A percentile compares a stretch with the other conserved stretches of the same genome.
phyloP scores from a whole-genome alignment of 345 rosid species.

The Pelargonium nanum region DNA sequence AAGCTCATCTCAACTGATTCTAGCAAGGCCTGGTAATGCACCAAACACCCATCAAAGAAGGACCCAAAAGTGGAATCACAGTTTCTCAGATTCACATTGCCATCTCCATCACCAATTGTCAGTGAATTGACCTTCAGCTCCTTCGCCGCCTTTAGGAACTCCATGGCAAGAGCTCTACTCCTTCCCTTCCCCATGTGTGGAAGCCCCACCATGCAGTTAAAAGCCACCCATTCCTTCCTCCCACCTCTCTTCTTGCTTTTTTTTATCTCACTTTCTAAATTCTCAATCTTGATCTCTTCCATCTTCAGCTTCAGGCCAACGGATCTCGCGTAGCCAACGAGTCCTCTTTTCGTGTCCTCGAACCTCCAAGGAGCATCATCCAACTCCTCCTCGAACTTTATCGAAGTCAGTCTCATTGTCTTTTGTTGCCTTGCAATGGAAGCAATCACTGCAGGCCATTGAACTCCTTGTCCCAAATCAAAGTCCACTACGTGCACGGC shows the following conservation, averaged over 20 bases:
- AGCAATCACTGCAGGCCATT: slow-evolving; percentile 43
- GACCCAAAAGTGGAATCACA: neutral
- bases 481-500: slow-evolving; percentile 37
- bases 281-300: slow-evolving; percentile 15
- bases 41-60: slow-evolving; percentile 6
- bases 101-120: slow-evolving; percentile 6
- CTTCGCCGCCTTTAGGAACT: slow-evolving; percentile 1
- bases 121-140: neutral
- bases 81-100: neutral
- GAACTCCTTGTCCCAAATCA: slow-evolving; percentile 37
- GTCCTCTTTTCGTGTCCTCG: slow-evolving; percentile 18
- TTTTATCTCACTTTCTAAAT: neutral
- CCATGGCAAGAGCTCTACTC: neutral
- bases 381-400: slow-evolving; percentile 21
- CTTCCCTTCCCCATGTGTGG: slow-evolving; percentile 7
- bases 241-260: neutral
- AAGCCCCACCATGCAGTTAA: slow-evolving; percentile 8
- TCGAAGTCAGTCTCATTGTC: slow-evolving; percentile 24
- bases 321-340: slow-evolving; percentile 18
- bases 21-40: slow-evolving; percentile 7
- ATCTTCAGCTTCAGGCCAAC: slow-evolving; percentile 21
- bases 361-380: slow-evolving; percentile 14
- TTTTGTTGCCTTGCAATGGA: slow-evolving; percentile 15
- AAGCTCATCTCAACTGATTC: slow-evolving; percentile 4
- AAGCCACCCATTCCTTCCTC: slow-evolving; percentile 10